A percentile compares a stretch with the other conserved stretches of the same genome.
Conservation (phyloP, 2,329 filamentous ascomycete genomes). For the Calonectria pauciramosa region DNA sequence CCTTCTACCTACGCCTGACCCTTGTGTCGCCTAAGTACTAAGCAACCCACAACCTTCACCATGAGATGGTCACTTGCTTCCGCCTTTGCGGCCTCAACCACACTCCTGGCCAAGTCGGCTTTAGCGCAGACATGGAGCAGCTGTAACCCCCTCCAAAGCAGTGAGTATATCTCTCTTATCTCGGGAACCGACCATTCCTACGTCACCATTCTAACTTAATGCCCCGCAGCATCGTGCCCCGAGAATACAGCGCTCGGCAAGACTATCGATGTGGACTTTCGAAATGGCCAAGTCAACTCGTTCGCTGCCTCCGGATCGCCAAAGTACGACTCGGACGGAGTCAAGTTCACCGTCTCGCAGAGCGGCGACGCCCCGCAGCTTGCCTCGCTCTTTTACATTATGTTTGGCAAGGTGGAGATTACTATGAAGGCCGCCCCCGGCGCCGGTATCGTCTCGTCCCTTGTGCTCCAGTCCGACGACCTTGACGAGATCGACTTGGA, state of each 20-base stretch:
- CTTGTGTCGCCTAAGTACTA: slow-evolving; percentile 3
- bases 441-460: slow-evolving; percentile 91
- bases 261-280: slow-evolving; percentile 88
- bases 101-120: slow-evolving; percentile 42
- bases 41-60: slow-evolving; percentile 27
- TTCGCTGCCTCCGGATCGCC: slow-evolving; percentile 80
- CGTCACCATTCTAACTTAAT: slow-evolving; percentile 14
- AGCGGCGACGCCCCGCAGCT: slow-evolving; percentile 90
- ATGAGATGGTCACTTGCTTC: slow-evolving; percentile 41
- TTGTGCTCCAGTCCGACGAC: slow-evolving; percentile 90
- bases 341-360: slow-evolving; percentile 81
- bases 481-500: slow-evolving; percentile 98
- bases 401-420: slow-evolving; percentile 95
- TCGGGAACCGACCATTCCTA: not conserved
- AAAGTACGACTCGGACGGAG: slow-evolving; percentile 83
- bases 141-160: slow-evolving; percentile 55
- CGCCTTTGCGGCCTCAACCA: slow-evolving; percentile 35
- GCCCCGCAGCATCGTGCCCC: slow-evolving; percentile 70
- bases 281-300: slow-evolving; percentile 80
- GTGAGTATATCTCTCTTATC: slow-evolving; percentile 41
- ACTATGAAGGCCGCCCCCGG: slow-evolving; percentile 89
- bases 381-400: slow-evolving; percentile 95
- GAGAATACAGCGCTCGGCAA: slow-evolving; percentile 85
- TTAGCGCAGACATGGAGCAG: slow-evolving; percentile 57
- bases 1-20: not conserved